phyloP scores from a whole-genome alignment of 2,329 filamentous ascomycete genomes.

The Apiospora pterosperma region DNA sequence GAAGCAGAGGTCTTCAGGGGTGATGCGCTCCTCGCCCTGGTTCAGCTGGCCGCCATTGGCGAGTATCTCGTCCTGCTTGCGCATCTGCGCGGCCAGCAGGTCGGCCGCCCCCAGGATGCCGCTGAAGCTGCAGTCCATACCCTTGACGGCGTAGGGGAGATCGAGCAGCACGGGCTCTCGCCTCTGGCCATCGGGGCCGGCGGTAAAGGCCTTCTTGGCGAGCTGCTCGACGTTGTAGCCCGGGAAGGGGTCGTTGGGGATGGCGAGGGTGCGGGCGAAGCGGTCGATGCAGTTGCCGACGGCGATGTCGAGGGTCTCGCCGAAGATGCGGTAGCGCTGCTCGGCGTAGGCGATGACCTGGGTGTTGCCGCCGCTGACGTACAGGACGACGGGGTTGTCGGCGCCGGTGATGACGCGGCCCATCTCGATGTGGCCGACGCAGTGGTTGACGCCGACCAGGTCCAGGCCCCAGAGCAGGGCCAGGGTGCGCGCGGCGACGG shows the following conservation, averaged over 20 bases:
- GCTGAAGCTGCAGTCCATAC: slow-evolving; percentile 97
- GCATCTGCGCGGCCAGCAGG: slow-evolving; percentile 69
- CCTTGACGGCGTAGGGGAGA: slow-evolving; percentile 93
- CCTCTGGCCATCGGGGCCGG: slow-evolving; percentile 21
- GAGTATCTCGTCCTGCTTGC: slow-evolving; percentile 32
- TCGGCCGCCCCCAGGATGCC: slow-evolving; percentile 87
- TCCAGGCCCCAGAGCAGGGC: slow-evolving; percentile 80
- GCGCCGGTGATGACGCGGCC: slow-evolving; percentile 89
- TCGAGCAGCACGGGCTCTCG: slow-evolving; percentile 66
- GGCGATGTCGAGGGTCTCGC: slow-evolving; percentile 94
- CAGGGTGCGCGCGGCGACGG: slow-evolving; percentile 79
- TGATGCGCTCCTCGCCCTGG: slow-evolving; percentile 58
- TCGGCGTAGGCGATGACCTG: slow-evolving; percentile 97
- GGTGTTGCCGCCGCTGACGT: slow-evolving; percentile 94
- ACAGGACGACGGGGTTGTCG: slow-evolving; percentile 87
- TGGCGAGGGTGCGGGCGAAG: slow-evolving; percentile 85
- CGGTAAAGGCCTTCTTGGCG: slow-evolving; percentile 60
- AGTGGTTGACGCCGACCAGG: slow-evolving; percentile 96
- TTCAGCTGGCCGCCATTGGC: slow-evolving; percentile 18
- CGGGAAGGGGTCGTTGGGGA: slow-evolving; percentile 93
- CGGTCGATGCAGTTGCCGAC: slow-evolving; percentile 97
- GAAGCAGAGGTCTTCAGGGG: slow-evolving; percentile 85
- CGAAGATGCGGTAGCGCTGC: slow-evolving; percentile 94
- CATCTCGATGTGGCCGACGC: slow-evolving; percentile 99
- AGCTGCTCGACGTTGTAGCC: slow-evolving; percentile 98